These are phyloP conservation scores for Apium graveolens DNA, from an alignment of 129 eudicot species.

Conservation along the genomic window DNA sequence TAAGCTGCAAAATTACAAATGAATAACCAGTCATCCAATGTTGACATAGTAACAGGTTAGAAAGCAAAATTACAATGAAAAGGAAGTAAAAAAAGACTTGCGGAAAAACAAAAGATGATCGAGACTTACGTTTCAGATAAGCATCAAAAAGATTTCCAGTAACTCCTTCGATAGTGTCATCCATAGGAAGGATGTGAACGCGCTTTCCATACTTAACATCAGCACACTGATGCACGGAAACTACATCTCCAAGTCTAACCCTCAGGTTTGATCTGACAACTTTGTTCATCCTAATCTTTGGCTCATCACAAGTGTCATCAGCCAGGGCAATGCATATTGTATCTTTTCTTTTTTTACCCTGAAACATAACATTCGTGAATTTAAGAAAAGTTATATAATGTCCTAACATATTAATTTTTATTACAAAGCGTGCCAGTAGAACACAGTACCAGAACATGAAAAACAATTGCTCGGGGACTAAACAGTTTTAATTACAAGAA, in stretches of 20 bases:
- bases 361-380: background rate
- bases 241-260: conserved; percentile 88
- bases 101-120: background rate
- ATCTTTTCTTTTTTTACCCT: conserved; percentile 95
- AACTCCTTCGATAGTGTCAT: conserved; percentile 84
- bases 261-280: conserved; percentile 75
- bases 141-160: conserved; percentile 92
- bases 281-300: conserved; percentile 90
- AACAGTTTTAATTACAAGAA: too few species aligned
- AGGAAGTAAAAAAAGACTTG: background rate
- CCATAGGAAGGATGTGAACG: conserved; percentile 90
- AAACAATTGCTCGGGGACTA: too few species aligned
- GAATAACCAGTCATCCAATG: background rate
- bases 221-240: conserved; percentile 88
- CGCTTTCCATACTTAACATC: conserved; percentile 95
- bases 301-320: conserved; percentile 89
- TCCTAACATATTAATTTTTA: background rate
- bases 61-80: background rate
- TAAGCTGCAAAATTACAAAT: conserved; percentile 47
- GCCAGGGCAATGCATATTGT: conserved; percentile 95
- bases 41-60: too few species aligned
- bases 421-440: background rate
- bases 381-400: background rate
- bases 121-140: conserved; percentile 74
- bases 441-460: too few species aligned